These are phyloP conservation scores for Hyaloscypha bicolor DNA, from an alignment of 495 filamentous ascomycete genomes.

Conservation along the genomic window DNA sequence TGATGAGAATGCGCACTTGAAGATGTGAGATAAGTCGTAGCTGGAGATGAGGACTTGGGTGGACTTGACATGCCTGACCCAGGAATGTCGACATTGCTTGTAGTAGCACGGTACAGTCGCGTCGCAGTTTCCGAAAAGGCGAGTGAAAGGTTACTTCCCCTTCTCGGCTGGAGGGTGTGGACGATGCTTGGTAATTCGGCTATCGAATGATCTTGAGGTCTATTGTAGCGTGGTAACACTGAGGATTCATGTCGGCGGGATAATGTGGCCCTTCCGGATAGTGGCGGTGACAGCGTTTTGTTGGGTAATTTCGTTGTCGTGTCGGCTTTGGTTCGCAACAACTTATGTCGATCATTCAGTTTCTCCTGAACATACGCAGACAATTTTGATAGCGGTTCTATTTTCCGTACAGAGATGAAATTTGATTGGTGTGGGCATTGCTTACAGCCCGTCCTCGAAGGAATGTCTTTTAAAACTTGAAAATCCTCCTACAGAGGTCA, in stretches of 20 bases:
- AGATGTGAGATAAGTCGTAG: constrained; percentile 8
- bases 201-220: neutral
- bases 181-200: constrained; percentile 3
- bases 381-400: constrained; percentile 9
- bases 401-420: constrained; percentile 2
- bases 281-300: neutral
- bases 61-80: constrained; percentile 1
- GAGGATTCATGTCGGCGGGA: constrained; percentile 2
- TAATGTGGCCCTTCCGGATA: neutral
- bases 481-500: constrained; percentile 2
- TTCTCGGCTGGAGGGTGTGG: constrained; percentile 3
- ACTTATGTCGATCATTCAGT: neutral
- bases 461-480: constrained; percentile 10
- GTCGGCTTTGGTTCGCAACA: neutral
- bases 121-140: neutral
- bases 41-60: constrained; percentile 6
- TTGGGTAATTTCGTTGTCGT: neutral
- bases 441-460: neutral
- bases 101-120: neutral
- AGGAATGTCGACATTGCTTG: constrained; percentile 7
- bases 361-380: constrained; percentile 7
- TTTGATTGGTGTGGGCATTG: constrained; percentile 9
- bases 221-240: neutral
- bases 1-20: neutral
- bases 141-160: neutral